Base-by-base conservation (phyloP, 2,329 filamentous ascomycete species). In the Aspergillus unguis region DNA sequence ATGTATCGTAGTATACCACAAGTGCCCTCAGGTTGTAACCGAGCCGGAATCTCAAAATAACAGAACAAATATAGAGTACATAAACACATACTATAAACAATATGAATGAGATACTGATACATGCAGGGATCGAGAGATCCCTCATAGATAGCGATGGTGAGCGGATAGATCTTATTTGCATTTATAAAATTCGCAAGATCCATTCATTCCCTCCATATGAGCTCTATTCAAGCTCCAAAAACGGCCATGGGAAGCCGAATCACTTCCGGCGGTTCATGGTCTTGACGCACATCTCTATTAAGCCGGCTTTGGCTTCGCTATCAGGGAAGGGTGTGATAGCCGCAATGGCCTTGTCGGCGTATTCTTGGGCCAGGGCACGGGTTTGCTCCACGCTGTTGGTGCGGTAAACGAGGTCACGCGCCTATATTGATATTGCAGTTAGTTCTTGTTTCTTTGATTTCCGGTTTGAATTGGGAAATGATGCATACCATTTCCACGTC, bases 321-420 rank as follows among this genome's bases (percentile, higher is more conserved):
- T 92, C 86, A 5, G 94, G 94, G 72, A 99, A 96, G 42, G 77
- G 75, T 58, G 82, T 80, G 64, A 99, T 88, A n/a, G 92, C 89
- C 4, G 84, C 81, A 55, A 95, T 88, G 28, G 94, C 94, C 67
- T 89, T 89, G 66, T 94, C 87, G 36, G 88, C 86, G 70, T 96
- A 99, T 64, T 95, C 88, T 68, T 95, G 87, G 1, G 94, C 94
- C 29, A 99, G 79, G 6, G 87, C 89, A 62, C 91, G 84, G 1
- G 94, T 99, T 73, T 96, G 90, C 70, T 96, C 88, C 43, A 99
- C 85, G 17, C 94, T 94, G 63, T 94, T 84, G 68, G 89, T 95
- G 62, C 85, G 78, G 29, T 87, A 79, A 23, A 99, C 94, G 44
- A 97, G 76, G 58, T 92, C 83, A 65, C 92, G 86, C 57, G 94